Percentiles rank a stretch among this genome's conserved stretches.
phyloP scores from a whole-genome alignment of 2,329 filamentous ascomycete genomes.

The Xylaria sp. region DNA sequence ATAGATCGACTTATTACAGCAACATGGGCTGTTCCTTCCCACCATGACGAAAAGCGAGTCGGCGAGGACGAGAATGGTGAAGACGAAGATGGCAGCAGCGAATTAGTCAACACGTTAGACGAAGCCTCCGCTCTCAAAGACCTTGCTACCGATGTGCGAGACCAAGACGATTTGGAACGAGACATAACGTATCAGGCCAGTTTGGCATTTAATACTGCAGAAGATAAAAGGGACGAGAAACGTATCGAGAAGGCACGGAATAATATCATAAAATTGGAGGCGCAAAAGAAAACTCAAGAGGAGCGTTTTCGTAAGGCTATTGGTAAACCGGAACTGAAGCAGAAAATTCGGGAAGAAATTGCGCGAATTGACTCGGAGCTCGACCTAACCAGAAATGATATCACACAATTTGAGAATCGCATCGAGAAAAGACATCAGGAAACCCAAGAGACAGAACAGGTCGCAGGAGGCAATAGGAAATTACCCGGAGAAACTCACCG shows the following conservation, averaged over 20 bases:
- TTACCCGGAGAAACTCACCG: constrained; percentile 84
- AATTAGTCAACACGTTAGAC: constrained; percentile 51
- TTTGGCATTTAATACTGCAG: constrained; percentile 67
- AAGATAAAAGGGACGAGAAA: constrained; percentile 71
- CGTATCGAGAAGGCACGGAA: constrained; percentile 68
- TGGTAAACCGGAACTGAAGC: constrained; percentile 61
- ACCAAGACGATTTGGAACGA: constrained; percentile 90
- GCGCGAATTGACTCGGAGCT: constrained; percentile 73
- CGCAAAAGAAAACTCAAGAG: constrained; percentile 68
- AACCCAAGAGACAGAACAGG: constrained; percentile 55
- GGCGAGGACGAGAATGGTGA: background rate
- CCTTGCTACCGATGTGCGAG: constrained; percentile 75
- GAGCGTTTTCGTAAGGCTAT: constrained; percentile 58
- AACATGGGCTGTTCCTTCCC: background rate
- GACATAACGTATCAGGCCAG: constrained; percentile 78
- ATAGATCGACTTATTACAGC: constrained; percentile 1
- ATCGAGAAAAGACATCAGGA: constrained; percentile 78
- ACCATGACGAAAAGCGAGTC: background rate
- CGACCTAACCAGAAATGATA: constrained; percentile 73
- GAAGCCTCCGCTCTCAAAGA: constrained; percentile 70
- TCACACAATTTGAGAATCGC: constrained; percentile 81
- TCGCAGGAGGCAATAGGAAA: constrained; percentile 63
- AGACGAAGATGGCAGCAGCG: constrained; percentile 1
- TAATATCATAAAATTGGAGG: constrained; percentile 68
- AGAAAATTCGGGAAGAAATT: constrained; percentile 72